These are phyloP conservation scores for Ecytonucleospora hepatopenaei DNA, from an alignment of 371 early-diverging fungal species.

Conservation along the genomic window DNA sequence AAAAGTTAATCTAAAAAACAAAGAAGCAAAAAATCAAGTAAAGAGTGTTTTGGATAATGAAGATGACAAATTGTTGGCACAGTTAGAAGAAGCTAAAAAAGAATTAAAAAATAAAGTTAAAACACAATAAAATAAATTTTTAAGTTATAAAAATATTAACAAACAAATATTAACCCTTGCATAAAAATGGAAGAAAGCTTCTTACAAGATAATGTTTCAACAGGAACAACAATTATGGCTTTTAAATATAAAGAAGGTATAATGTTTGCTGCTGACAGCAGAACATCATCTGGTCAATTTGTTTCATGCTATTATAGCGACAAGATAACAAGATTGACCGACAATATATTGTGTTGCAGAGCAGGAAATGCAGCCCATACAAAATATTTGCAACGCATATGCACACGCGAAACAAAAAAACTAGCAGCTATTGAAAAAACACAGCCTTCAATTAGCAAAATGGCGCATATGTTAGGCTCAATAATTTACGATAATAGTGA, in stretches of 20 bases:
- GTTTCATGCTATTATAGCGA: slow-evolving; percentile 79
- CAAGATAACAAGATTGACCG: slow-evolving; percentile 88
- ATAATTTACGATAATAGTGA: slow-evolving; percentile 76
- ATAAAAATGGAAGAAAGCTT: slow-evolving; percentile 17
- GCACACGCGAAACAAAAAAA: slow-evolving; percentile 66
- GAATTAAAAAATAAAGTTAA: not conserved
- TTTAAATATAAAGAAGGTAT: slow-evolving; percentile 82
- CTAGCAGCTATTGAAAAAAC: slow-evolving; percentile 65
- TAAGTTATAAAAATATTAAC: not conserved
- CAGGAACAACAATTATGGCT: slow-evolving; percentile 91
- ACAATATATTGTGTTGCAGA: slow-evolving; percentile 85
- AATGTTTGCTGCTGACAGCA: slow-evolving; percentile 90
- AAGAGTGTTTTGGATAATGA: not conserved
- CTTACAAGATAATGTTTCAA: slow-evolving; percentile 36
- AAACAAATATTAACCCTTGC: not conserved
- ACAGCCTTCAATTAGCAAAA: slow-evolving; percentile 68
- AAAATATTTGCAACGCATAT: slow-evolving; percentile 86
- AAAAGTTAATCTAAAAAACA: too few relatives aligned
- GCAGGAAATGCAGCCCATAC: slow-evolving; percentile 96
- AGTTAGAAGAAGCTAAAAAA: not conserved
- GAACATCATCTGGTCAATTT: slow-evolving; percentile 85
- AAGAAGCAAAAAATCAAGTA: not conserved
- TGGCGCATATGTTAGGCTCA: slow-evolving; percentile 78
- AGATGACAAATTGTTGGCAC: not conserved
- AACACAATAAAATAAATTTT: not conserved